Evolutionary conservation across 371 early-diverging fungal species (phyloP), one percentile per base, ranked within the genome.

Genomic region (Mucor plumbeus): DNA sequence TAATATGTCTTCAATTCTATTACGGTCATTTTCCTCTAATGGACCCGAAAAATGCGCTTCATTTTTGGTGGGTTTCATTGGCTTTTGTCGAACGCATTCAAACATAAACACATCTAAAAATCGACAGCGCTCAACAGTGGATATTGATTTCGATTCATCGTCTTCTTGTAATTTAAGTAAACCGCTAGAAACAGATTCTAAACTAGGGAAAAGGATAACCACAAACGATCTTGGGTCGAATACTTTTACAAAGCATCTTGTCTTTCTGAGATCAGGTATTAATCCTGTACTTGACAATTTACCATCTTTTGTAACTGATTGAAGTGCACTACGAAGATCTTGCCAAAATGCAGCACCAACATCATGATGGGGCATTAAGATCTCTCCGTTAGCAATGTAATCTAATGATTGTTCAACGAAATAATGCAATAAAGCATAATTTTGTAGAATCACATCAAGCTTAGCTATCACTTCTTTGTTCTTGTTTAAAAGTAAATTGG

Each of bases 241-340:
- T 7, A 87, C 78, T 67, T 90, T 90, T 59, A 93, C 89, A 76
- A 89, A 91, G 59, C 94, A 92, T 17, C 87, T 78, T 36, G 83
- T 83, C 15, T 89, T 72, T 13, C 71, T 63, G 7, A 85, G 59
- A 61, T 79, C 72, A 35, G 73, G 55, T n/a, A 69, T 61, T 10
- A 69, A 56, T 17, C 69, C 56, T 7, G 68, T 62, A 5, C 78
- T 74, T 14, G 75, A 79, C 21, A 75, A 43, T 15, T 55, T 40
- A 21, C 55, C 43, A 7, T 58, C 60, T 41, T 68, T 59, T 7
- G 70, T 68, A 13, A 59, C 50, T 13, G 69, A 56, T 14, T 67
- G 41, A 48, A 83, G 50, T 14, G 81, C 81, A 40, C 65, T 54
- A 15, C 58, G 62, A 17, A 81, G 60, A 7, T 72, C 70, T 14